A percentile compares a stretch with the other conserved stretches of the same genome.
These are phyloP conservation scores for Styphnolobium japonicum DNA, from an alignment of 306 rosid species.

Conservation along the genomic window DNA sequence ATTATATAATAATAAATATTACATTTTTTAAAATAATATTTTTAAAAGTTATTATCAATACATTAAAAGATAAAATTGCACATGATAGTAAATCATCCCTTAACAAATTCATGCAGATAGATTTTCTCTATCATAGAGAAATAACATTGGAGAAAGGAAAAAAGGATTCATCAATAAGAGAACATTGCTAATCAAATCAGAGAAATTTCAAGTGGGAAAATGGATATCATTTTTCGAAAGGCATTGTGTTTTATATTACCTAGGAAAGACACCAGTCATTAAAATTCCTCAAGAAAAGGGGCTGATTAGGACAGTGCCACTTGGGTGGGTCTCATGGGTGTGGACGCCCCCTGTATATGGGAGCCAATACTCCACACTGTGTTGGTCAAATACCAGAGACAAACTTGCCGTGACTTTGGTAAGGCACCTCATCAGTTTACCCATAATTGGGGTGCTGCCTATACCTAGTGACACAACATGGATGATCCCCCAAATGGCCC, in stretches of 20 bases:
- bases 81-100: neutral
- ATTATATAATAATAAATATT: too few relatives aligned
- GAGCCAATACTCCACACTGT: neutral
- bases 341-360: slow-evolving; percentile 3
- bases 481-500: neutral
- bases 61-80: neutral
- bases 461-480: slow-evolving; percentile 25
- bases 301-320: slow-evolving; percentile 44
- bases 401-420: slow-evolving; percentile 23
- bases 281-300: neutral
- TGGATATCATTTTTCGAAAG: neutral
- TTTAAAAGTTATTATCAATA: too few relatives aligned
- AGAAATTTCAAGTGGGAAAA: slow-evolving; percentile 23
- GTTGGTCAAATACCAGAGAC: slow-evolving; percentile 30
- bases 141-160: neutral
- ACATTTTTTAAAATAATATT: too few relatives aligned
- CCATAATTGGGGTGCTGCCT: slow-evolving; percentile 26
- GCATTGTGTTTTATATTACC: neutral
- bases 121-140: neutral
- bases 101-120: neutral
- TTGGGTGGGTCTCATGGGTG: slow-evolving; percentile 26
- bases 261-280: neutral
- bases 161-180: neutral
- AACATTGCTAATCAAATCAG: neutral
- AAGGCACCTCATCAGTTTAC: slow-evolving; percentile 17